Base-by-base conservation (phyloP, 2,329 filamentous ascomycete genomes). In the Beauveria australis region DNA sequence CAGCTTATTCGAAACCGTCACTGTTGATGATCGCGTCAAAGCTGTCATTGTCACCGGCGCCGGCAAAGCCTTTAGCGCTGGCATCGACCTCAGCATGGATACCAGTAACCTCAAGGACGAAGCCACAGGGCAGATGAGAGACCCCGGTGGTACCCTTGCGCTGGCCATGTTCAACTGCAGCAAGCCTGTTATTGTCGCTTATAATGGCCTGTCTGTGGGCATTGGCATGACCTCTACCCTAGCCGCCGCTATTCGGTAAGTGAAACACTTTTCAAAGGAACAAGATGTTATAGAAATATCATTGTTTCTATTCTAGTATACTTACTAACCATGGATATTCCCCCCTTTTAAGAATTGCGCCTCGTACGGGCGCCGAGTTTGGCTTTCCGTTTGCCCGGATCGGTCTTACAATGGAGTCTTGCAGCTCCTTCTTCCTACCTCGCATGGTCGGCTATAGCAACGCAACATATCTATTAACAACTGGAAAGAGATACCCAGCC, bases 51-150 rank as follows among this genome's bases (percentile, higher is more conserved):
- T 88, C 40, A 87, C 84, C 0, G 85, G 85, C 19, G 71, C 74
- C 0, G 84, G 83, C 0, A 75, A 82, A 16, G 82, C 84, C 0
- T 88, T 88, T 66, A 88, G 84, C 69, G 83, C 84, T 0, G 85
- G 85, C 6, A 83, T 83, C 18, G 85, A 88, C 66, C 75, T 88
- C 10, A 59, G 56, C 40, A 59, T 59, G 56, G 56, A 59, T 18
- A 59, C 56, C 19, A 59, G 48, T 24, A 41, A 9, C 1, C 48
- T 53, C 12, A 44, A 46, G n/a, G 28, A 59, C 8, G 44, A 49
- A 5, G n/a, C 54, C 1, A 18, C 49, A 1, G 54, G 54, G 19
- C 44, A 57, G 19, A 59, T 59, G 56, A 19, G 56, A 22, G 56
- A 59, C 26, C 56, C 56, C 3, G 83, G 83, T 67, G 83, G 62